Conservation (phyloP, 495 filamentous ascomycete species). For the Mycothermus thermophilus region DNA sequence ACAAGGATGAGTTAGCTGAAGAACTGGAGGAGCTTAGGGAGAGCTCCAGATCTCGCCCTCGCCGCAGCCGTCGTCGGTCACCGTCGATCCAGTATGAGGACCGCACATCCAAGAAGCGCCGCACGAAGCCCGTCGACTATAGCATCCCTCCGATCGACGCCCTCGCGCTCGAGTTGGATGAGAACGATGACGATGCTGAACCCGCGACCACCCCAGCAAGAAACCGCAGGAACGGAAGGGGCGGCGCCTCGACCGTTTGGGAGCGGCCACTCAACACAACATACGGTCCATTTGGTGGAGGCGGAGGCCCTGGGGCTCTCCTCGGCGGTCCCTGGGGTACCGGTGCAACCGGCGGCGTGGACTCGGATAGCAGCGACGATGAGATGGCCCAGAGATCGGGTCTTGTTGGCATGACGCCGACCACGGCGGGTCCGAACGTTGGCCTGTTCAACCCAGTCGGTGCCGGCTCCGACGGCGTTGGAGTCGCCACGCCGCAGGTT, state of each 20-base stretch:
- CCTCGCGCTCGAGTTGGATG: constrained; percentile 51
- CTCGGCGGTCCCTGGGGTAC: constrained; percentile 66
- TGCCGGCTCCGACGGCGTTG: constrained; percentile 27
- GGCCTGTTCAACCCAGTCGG: constrained; percentile 16
- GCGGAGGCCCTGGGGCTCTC: constrained; percentile 53
- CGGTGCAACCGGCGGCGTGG: constrained; percentile 61
- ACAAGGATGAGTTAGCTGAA: constrained; percentile 63
- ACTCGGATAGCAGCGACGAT: constrained; percentile 95
- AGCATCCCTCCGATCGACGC: constrained; percentile 61
- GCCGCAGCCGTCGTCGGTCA: constrained; percentile 39
- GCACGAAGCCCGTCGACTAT: constrained; percentile 33
- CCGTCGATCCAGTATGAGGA: constrained; percentile 45
- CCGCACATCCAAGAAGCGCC: constrained; percentile 22
- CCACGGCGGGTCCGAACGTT: constrained; percentile 42
- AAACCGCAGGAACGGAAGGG: constrained; percentile 42
- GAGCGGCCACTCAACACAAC: constrained; percentile 71
- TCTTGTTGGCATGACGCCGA: constrained; percentile 61
- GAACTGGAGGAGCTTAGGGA: constrained; percentile 54
- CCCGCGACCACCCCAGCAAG: constrained; percentile 56
- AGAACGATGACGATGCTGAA: constrained; percentile 40
- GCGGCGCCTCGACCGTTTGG: constrained; percentile 39
- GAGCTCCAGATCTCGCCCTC: constrained; percentile 31
- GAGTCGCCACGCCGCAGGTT: constrained; percentile 69
- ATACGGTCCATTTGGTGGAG: constrained; percentile 83
- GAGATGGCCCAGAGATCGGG: constrained; percentile 51